phyloP scores from a whole-genome alignment of 129 eudicot genomes.

The Cynara cardunculus region DNA sequence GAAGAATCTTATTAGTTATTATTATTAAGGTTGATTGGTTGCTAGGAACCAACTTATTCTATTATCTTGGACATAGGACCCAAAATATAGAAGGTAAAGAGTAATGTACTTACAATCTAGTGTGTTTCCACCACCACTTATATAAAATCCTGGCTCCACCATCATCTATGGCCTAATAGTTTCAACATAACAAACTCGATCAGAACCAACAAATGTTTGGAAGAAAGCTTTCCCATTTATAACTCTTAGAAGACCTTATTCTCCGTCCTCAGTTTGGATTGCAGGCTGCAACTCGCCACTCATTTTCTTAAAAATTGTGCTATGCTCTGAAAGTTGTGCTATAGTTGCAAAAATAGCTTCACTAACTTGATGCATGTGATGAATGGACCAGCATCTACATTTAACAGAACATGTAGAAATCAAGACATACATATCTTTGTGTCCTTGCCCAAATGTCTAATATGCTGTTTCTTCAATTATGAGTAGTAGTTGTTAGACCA shows the following conservation, averaged over 20 bases:
- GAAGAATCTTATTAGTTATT: neutral
- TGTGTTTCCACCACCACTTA: neutral
- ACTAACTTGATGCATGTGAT: too few relatives aligned
- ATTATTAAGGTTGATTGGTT: neutral
- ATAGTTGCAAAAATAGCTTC: too few relatives aligned
- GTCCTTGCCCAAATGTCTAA: too few relatives aligned
- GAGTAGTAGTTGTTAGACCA: too few relatives aligned
- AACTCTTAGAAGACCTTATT: neutral
- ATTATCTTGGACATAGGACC: neutral
- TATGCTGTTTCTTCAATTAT: too few relatives aligned
- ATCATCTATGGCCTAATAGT: neutral
- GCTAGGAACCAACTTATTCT: neutral
- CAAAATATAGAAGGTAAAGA: neutral
- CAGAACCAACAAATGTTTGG: neutral
- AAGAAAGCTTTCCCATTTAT: neutral
- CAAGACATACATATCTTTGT: too few relatives aligned
- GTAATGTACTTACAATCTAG: neutral
- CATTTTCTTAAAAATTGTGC: neutral
- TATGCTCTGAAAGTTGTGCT: neutral
- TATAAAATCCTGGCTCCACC: neutral
- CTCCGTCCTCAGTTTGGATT: too few relatives aligned
- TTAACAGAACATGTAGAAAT: too few relatives aligned
- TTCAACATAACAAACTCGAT: neutral
- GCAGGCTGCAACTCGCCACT: too few relatives aligned
- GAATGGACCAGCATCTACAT: too few relatives aligned